A percentile compares a stretch with the other conserved stretches of the same genome.
phyloP scores from a whole-genome alignment of 2,329 filamentous ascomycete genomes.

The Aspergillus cejpii region DNA sequence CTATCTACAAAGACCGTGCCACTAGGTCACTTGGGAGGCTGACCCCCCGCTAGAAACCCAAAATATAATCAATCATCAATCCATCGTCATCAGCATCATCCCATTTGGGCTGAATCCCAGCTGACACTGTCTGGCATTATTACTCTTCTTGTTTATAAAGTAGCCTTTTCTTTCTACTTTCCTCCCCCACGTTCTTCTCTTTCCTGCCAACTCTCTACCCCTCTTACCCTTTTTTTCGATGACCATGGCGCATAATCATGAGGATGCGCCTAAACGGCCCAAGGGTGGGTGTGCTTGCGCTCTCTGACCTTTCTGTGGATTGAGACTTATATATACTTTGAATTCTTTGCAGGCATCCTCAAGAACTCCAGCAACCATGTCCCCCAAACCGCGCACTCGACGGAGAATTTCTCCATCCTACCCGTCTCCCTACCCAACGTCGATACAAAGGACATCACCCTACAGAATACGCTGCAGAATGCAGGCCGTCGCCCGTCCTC shows the following conservation, averaged over 20 bases:
- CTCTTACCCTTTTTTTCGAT: conserved; percentile 7
- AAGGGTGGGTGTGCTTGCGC: conserved; percentile 31
- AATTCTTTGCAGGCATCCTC: conserved; percentile 66
- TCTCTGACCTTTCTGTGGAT: no score
- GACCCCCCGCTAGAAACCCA: background rate
- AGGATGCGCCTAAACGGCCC: conserved; percentile 34
- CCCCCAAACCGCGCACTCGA: conserved; percentile 52
- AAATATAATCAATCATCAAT: background rate
- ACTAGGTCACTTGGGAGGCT: background rate
- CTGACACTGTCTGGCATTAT: background rate
- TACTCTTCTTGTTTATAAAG: background rate
- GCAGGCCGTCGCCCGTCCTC: conserved; percentile 82
- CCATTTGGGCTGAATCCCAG: background rate
- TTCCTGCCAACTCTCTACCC: background rate
- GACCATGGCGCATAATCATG: conserved; percentile 29
- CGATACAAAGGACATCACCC: conserved; percentile 75
- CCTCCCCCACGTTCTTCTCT: background rate
- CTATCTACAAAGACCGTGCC: no score
- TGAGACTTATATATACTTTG: no score
- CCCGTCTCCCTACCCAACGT: conserved; percentile 42
- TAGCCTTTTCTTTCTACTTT: background rate
- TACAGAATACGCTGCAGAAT: conserved; percentile 92
- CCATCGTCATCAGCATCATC: background rate
- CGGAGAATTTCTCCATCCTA: conserved; percentile 32
- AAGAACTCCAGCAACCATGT: conserved; percentile 65